A percentile compares a stretch with the other conserved stretches of the same genome.
These are phyloP conservation scores for Solanum piurae DNA, from an alignment of 257 asterid species.

Conservation along the genomic window DNA sequence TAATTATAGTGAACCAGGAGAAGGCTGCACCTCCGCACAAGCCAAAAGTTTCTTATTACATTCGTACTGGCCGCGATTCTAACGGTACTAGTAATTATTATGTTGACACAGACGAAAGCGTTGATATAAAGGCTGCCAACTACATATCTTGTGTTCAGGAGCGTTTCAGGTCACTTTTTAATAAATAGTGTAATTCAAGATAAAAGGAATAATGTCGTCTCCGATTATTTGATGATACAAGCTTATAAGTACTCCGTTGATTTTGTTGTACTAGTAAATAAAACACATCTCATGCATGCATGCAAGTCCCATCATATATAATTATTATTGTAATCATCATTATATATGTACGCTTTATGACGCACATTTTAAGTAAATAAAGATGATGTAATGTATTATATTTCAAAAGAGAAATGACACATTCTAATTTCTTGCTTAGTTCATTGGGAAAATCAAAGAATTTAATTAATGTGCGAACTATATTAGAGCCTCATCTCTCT, in stretches of 20 bases:
- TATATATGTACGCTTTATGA: background rate
- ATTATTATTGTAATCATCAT: background rate
- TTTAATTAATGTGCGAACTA: background rate
- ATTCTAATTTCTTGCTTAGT: background rate
- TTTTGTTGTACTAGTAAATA: background rate
- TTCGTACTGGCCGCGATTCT: background rate
- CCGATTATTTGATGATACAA: background rate
- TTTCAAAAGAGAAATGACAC: background rate
- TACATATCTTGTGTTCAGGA: conserved; percentile 48
- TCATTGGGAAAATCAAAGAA: background rate
- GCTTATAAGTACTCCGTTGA: background rate
- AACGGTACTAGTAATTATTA: background rate
- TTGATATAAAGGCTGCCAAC: conserved; percentile 40
- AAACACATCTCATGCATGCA: background rate
- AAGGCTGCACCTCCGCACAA: conserved; percentile 8
- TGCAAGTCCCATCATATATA: background rate
- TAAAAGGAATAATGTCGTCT: conserved; percentile 1
- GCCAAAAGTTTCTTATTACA: conserved; percentile 11
- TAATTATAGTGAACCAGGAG: conserved; percentile 10
- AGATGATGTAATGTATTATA: background rate
- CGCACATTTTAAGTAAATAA: too few species aligned
- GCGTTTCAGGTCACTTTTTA: conserved; percentile 28
- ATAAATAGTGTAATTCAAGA: conserved; percentile 1
- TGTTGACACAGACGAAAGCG: conserved; percentile 37
- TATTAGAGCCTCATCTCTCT: background rate